Conservation (phyloP, 2,329 filamentous ascomycete species). For the Fusarium goolgardi region DNA sequence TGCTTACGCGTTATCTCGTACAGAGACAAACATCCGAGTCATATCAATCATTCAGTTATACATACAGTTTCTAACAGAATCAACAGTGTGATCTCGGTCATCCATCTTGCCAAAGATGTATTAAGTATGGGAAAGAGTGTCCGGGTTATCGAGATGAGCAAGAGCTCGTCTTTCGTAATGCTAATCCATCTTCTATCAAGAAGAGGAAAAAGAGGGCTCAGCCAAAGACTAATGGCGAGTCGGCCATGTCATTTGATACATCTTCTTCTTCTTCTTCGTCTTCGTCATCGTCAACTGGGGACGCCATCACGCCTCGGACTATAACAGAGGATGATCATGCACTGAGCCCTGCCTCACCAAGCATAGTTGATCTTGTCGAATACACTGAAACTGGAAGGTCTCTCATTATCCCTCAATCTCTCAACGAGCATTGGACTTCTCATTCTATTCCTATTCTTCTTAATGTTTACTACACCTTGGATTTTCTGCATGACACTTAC, state of each 20-base stretch:
- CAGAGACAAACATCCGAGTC: conserved; percentile 5
- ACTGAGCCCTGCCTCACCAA: conserved; percentile 12
- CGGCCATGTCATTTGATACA: conserved; percentile 15
- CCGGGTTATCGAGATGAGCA: conserved; percentile 56
- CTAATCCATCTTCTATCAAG: conserved; percentile 46
- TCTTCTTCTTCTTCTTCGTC: conserved; percentile 10
- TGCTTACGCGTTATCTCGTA: conserved; percentile 20
- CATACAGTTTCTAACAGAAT: conserved; percentile 16
- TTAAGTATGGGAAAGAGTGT: conserved; percentile 55
- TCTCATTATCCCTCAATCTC: conserved; percentile 33
- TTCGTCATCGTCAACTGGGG: conserved; percentile 16
- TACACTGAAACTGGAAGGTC: conserved; percentile 11
- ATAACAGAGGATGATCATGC: conserved; percentile 22
- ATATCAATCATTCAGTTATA: conserved; percentile 1
- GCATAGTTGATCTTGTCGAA: conserved; percentile 22
- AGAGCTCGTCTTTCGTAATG: conserved; percentile 55
- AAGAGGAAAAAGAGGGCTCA: conserved; percentile 49
- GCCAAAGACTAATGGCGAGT: conserved; percentile 21
- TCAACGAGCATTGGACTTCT: conserved; percentile 54
- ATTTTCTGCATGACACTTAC: conserved; percentile 52
- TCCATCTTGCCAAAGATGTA: conserved; percentile 55
- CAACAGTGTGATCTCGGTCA: conserved; percentile 55
- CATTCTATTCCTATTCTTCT: conserved; percentile 56
- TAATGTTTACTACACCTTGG: conserved; percentile 52
- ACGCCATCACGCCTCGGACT: conserved; percentile 21